Conservation (phyloP, 495 filamentous ascomycete species). For the Aspergillus ostianus region DNA sequence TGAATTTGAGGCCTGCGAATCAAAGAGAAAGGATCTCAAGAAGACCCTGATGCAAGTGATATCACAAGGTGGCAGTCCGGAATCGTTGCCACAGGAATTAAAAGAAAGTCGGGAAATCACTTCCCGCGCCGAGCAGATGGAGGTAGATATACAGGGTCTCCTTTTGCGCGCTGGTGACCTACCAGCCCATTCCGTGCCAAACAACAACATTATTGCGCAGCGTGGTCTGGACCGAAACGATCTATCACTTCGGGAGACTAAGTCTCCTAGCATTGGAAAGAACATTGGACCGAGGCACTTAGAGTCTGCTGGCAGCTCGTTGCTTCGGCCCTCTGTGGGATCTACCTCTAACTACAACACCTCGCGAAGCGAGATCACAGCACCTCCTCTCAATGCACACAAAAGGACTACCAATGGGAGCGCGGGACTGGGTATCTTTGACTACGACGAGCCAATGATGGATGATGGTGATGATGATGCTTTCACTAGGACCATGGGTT, state of each 20-base stretch:
- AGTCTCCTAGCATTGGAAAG: background rate
- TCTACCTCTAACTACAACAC: conserved; percentile 3
- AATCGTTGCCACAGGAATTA: conserved; percentile 33
- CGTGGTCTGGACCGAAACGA: background rate
- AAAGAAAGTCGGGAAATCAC: conserved; percentile 35
- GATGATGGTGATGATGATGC: conserved; percentile 34
- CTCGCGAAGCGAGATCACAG: conserved; percentile 8
- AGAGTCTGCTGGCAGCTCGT: background rate
- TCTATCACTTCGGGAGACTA: conserved; percentile 3
- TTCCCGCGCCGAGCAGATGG: conserved; percentile 34
- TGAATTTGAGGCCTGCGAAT: conserved; percentile 23
- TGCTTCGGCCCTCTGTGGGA: conserved; percentile 2
- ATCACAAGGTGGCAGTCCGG: conserved; percentile 35
- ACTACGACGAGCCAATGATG: conserved; percentile 20
- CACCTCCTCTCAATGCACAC: conserved; percentile 5
- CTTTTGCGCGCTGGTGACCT: conserved; percentile 26
- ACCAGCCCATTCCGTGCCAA: conserved; percentile 11
- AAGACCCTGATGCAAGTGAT: conserved; percentile 33
- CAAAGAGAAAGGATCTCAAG: conserved; percentile 34
- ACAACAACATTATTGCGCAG: conserved; percentile 2
- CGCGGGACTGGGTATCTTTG: conserved; percentile 10
- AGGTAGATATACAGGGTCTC: conserved; percentile 31
- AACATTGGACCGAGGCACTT: background rate
- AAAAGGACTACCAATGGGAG: conserved; percentile 10
- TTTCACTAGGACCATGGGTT: conserved; percentile 51